Base-by-base conservation (phyloP, 331 rosid genomes). In the Pyrus hybrid region DNA sequence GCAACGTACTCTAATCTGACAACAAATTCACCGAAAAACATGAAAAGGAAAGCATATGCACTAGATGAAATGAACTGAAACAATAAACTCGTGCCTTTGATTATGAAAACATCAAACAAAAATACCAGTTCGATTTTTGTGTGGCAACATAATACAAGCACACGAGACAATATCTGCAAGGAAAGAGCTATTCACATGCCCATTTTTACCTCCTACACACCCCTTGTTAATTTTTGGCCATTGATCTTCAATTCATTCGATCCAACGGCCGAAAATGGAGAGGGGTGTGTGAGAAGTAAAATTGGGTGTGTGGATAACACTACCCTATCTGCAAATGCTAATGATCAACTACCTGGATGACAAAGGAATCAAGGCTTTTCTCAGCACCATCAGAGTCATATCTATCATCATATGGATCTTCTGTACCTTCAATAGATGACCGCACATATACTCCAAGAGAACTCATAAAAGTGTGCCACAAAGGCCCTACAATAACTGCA, bases 351-450 rank as follows among this genome's bases (percentile, higher is more conserved):
- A 92, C 99, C 99, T 94, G 99, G 78, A 92, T 87, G 68, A 88
- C 83, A 86, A 92, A 87, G 72, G 99, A 90, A 65, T 94, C 99
- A 71, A 94, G 93, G 87, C 95, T 90, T 88, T 81, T 92, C 81
- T 94, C 97, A 23, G 82, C 83, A 78, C 99, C 99, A 81, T 94
- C 99, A 67, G 99, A 94, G 79, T 94, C 99, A 77, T 94, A 94
- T 78, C 92, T 90, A 80, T 95, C 99, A 23, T 90, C 99, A 67
- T 79, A 85, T 35, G 96, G 86, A 82, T 90, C 93, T 80, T 90
- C 92, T 35, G 88, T 70, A 80, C 87, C 96, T 79, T 90, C 95
- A 83, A 91, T 77, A n/a, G 93, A 90, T 67, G 99, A 92, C 72
- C 85, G 83, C 83, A 79, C 85, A 74, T 88, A 91, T 41, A 91